Evolutionary conservation across 768 basidiomycete genomes (phyloP).

Genomic region (Cyathus striatus): DNA sequence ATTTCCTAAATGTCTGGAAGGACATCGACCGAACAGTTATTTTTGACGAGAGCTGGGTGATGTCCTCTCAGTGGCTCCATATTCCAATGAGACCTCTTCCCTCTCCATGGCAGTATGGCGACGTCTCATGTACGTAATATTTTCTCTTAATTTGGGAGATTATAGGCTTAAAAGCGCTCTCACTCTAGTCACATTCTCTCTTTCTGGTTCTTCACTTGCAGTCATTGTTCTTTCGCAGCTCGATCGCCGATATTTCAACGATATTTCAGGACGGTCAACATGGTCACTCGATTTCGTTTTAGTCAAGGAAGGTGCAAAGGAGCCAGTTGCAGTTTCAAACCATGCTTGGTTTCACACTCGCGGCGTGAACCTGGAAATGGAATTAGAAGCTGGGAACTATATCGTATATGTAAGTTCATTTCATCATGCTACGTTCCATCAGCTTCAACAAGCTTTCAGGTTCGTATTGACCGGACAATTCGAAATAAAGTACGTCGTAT

Average conservation of each 20-base stretch:
- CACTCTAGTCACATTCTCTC: constrained; percentile 37
- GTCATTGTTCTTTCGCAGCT: constrained; percentile 43
- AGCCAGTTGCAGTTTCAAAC: constrained; percentile 25
- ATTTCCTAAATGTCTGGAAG: constrained; percentile 42
- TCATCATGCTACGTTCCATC: background rate
- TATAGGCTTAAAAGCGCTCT: no score
- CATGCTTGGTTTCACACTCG: constrained; percentile 23
- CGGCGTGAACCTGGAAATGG: constrained; percentile 32
- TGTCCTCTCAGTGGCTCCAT: constrained; percentile 48
- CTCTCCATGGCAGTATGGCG: constrained; percentile 37
- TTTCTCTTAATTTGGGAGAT: background rate
- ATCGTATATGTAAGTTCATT: constrained; percentile 27
- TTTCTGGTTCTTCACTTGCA: constrained; percentile 28
- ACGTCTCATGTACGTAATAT: constrained; percentile 37
- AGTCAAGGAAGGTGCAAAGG: constrained; percentile 35
- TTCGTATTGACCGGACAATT: constrained; percentile 12
- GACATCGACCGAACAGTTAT: constrained; percentile 42
- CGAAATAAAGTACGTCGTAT: no score
- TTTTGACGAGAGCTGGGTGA: constrained; percentile 45
- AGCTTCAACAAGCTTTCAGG: constrained; percentile 4
- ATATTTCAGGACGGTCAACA: constrained; percentile 24
- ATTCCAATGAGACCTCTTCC: constrained; percentile 25
- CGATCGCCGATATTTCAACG: constrained; percentile 39
- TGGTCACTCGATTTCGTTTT: constrained; percentile 46
- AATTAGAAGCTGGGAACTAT: constrained; percentile 36